Conservation (phyloP, 805 yeast species). For the Starmerella geochares region DNA sequence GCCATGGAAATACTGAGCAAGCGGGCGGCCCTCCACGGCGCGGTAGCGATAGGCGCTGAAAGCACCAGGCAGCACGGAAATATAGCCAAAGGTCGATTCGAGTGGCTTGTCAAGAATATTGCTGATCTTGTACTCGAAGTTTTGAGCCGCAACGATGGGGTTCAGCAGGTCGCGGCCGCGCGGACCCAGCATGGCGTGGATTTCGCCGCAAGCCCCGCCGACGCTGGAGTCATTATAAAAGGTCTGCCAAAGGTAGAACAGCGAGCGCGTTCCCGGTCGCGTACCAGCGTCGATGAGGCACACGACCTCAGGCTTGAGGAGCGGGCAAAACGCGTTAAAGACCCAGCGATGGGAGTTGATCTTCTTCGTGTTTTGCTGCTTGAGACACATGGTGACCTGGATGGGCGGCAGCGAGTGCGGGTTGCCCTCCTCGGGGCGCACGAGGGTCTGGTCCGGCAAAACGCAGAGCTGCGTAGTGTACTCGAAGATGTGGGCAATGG, state of each 20-base stretch:
- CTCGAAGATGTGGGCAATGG: constrained; percentile 56
- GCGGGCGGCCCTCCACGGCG: constrained; percentile 54
- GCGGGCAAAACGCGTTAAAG: constrained; percentile 52
- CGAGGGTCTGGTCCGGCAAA: constrained; percentile 37
- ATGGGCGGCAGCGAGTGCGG: constrained; percentile 44
- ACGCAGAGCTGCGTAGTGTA: constrained; percentile 47
- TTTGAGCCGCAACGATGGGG: constrained; percentile 56
- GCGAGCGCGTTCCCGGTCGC: constrained; percentile 47
- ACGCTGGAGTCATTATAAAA: constrained; percentile 48
- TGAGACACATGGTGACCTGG: constrained; percentile 50
- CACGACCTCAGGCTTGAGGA: constrained; percentile 48
- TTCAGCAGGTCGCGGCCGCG: constrained; percentile 37
- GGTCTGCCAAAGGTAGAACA: constrained; percentile 53
- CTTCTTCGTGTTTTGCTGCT: constrained; percentile 53
- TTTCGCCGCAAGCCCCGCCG: constrained; percentile 68
- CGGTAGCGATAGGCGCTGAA: constrained; percentile 53
- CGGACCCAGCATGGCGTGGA: constrained; percentile 48
- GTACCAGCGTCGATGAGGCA: constrained; percentile 56
- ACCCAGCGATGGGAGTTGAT: constrained; percentile 63
- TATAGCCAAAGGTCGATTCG: constrained; percentile 55
- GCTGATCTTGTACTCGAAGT: constrained; percentile 58
- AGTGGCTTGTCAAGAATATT: constrained; percentile 58
- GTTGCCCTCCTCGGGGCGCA: constrained; percentile 48
- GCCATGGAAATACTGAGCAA: constrained; percentile 59
- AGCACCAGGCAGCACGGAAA: constrained; percentile 59